Percentiles rank a stretch among this genome's conserved stretches.
Conservation (phyloP, 495 filamentous ascomycete genomes). For the Penicillium turbatum region DNA sequence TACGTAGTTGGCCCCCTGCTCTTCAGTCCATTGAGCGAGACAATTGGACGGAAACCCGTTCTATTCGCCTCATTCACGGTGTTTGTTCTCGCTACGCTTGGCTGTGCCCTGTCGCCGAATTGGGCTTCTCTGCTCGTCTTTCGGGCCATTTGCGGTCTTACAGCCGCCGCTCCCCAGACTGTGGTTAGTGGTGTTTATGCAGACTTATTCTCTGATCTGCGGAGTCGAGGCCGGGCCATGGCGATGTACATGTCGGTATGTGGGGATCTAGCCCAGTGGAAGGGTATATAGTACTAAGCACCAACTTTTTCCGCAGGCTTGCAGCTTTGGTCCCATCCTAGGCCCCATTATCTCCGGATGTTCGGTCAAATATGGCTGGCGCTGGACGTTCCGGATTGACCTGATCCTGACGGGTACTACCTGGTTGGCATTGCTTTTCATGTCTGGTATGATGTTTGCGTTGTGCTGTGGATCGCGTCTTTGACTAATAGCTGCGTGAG, state of each 20-base stretch:
- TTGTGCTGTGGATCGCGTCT: neutral
- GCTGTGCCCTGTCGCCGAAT: constrained; percentile 62
- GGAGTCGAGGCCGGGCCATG: constrained; percentile 63
- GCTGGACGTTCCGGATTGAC: constrained; percentile 62
- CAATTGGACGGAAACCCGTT: constrained; percentile 61
- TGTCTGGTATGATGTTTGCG: constrained; percentile 41
- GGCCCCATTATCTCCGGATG: constrained; percentile 67
- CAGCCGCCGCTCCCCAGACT: constrained; percentile 63
- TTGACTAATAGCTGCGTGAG: constrained; percentile 5
- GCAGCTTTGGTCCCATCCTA: constrained; percentile 62
- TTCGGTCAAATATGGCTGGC: constrained; percentile 54
- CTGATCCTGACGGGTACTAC: constrained; percentile 53
- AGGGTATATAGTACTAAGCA: constrained; percentile 4
- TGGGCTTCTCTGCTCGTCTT: constrained; percentile 66
- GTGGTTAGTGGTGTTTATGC: constrained; percentile 71
- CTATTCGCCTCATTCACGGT: constrained; percentile 57
- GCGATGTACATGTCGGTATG: constrained; percentile 66
- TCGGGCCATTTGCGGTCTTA: constrained; percentile 59
- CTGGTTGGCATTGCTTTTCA: constrained; percentile 39
- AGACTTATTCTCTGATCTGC: constrained; percentile 59
- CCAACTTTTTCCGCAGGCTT: constrained; percentile 38
- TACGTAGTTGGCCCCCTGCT: constrained; percentile 62
- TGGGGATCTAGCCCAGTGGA: neutral
- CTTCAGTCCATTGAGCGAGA: constrained; percentile 68
- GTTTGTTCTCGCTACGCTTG: constrained; percentile 66